Percentiles rank a stretch among this genome's conserved stretches.
These are phyloP conservation scores for Aspergillus saccharolyticus DNA, from an alignment of 495 filamentous ascomycete species.

Conservation along the genomic window DNA sequence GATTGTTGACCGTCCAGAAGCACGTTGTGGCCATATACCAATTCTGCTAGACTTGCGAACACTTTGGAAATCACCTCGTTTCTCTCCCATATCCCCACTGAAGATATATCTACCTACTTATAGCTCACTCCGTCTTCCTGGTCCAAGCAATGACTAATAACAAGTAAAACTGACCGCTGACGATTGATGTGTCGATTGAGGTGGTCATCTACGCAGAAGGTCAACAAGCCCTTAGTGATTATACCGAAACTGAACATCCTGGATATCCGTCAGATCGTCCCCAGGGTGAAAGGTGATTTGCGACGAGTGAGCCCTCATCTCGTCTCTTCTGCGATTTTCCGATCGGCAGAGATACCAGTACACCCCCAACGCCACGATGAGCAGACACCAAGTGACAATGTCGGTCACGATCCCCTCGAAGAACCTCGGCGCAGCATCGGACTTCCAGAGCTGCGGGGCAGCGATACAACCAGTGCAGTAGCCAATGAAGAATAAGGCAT, in stretches of 20 bases:
- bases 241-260: not conserved
- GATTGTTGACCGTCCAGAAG: too few species aligned
- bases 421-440: conserved; percentile 19
- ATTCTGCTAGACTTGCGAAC: too few species aligned
- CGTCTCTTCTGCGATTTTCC: conserved; percentile 20
- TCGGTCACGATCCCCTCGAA: conserved; percentile 23
- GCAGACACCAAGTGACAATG: conserved; percentile 29
- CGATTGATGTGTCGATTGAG: too few species aligned
- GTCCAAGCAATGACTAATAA: too few species aligned
- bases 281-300: not conserved
- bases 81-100: too few species aligned
- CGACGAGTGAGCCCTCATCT: not conserved
- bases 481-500: conserved; percentile 35
- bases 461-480: conserved; percentile 34
- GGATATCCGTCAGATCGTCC: not conserved
- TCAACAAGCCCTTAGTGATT: not conserved
- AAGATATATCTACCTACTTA: too few species aligned
- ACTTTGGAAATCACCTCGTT: too few species aligned
- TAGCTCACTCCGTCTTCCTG: too few species aligned
- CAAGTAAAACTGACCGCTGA: too few species aligned
- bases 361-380: conserved; percentile 15
- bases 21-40: too few species aligned
- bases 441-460: conserved; percentile 29
- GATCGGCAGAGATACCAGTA: conserved; percentile 23
- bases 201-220: not conserved